These are phyloP conservation scores for Fusarium sublunatum DNA, from an alignment of 2,329 filamentous ascomycete genomes.

Conservation along the genomic window DNA sequence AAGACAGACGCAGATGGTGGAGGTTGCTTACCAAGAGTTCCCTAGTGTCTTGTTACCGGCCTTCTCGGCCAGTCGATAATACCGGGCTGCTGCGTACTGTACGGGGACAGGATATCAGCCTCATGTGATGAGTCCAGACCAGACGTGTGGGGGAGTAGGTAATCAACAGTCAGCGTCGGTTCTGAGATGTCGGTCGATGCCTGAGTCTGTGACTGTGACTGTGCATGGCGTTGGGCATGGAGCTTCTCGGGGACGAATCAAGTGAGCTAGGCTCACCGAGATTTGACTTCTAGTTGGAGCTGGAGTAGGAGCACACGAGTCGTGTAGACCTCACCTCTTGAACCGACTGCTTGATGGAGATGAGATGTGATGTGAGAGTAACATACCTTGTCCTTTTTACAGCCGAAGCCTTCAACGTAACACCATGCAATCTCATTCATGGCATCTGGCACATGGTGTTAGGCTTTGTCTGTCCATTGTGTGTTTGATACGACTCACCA, in stretches of 20 bases:
- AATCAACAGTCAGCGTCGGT: slow-evolving; percentile 1
- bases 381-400: slow-evolving; percentile 97
- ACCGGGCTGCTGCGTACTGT: slow-evolving; percentile 84
- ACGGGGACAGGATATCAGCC: slow-evolving; percentile 57
- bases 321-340: slow-evolving; percentile 6
- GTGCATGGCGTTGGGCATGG: slow-evolving; percentile 28
- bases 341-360: slow-evolving; percentile 3
- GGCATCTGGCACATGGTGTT: slow-evolving; percentile 69
- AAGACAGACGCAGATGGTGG: slow-evolving; percentile 24
- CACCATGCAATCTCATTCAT: slow-evolving; percentile 99
- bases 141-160: slow-evolving; percentile 9
- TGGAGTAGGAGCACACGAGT: slow-evolving; percentile 9
- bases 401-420: slow-evolving; percentile 95
- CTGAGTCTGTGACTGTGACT: slow-evolving; percentile 6
- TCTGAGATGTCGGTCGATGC: slow-evolving; percentile 18
- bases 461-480: slow-evolving; percentile 10
- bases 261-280: slow-evolving; percentile 28
- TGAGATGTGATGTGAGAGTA: slow-evolving; percentile 13
- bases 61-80: slow-evolving; percentile 90
- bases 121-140: slow-evolving; percentile 54
- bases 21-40: slow-evolving; percentile 82
- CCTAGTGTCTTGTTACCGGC: slow-evolving; percentile 90
- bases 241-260: slow-evolving; percentile 28
- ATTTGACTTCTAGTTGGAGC: background rate
- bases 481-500: slow-evolving; percentile 57